Conservation (phyloP, 352 stramenopile genomes). For the Plasmopara halstedii region DNA sequence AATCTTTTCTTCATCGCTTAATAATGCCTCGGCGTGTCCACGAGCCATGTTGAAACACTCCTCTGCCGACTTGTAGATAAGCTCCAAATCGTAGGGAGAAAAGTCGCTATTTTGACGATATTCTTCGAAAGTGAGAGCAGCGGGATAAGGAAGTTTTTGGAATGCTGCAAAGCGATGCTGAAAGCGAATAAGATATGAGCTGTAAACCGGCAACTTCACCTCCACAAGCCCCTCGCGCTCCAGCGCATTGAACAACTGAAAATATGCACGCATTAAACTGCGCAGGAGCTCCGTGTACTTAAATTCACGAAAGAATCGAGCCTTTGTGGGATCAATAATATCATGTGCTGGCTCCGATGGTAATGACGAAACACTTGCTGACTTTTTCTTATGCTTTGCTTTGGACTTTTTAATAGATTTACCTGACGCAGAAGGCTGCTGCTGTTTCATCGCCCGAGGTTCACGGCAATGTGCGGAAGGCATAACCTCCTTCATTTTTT, state of each 20-base stretch:
- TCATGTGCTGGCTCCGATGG: conserved; percentile 4
- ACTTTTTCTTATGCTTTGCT: conserved; percentile 35
- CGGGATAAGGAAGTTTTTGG: conserved; percentile 62
- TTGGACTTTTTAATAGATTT: conserved; percentile 31
- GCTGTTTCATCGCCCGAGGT: conserved; percentile 1
- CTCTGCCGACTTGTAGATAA: conserved; percentile 81
- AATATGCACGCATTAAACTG: conserved; percentile 70
- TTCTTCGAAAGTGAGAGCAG: conserved; percentile 61
- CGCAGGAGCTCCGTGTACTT: conserved; percentile 72
- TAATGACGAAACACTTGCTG: conserved; percentile 6
- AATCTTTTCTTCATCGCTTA: conserved; percentile 29
- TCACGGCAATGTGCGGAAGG: conserved; percentile 12
- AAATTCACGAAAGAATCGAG: conserved; percentile 65
- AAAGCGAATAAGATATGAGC: conserved; percentile 60
- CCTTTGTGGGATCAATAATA: conserved; percentile 37
- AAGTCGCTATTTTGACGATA: conserved; percentile 77
- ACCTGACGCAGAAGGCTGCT: conserved; percentile 4
- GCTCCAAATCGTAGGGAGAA: conserved; percentile 49
- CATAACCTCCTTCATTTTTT: conserved; percentile 76
- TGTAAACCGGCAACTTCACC: conserved; percentile 40
- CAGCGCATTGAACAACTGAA: conserved; percentile 68
- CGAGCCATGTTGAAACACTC: conserved; percentile 78
- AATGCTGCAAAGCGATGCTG: conserved; percentile 74
- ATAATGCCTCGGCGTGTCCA: conserved; percentile 38
- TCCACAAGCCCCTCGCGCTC: conserved; percentile 61